These are phyloP conservation scores for Fusarium compactum DNA, from an alignment of 2,329 filamentous ascomycete genomes.

Conservation along the genomic window DNA sequence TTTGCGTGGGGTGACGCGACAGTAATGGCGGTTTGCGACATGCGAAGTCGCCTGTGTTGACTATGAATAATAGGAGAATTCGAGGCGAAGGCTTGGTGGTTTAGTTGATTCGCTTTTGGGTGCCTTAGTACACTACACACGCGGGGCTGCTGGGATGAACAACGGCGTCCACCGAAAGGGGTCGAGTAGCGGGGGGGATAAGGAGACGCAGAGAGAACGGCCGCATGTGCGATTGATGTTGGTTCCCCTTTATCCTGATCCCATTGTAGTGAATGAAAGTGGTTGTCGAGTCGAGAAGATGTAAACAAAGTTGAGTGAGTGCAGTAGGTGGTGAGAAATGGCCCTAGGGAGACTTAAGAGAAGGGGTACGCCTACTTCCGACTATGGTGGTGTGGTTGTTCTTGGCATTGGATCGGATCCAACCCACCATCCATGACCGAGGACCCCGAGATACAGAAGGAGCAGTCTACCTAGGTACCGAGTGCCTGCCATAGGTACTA, in stretches of 20 bases:
- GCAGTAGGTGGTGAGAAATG: neutral
- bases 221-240: conserved; percentile 13
- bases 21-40: conserved; percentile 36
- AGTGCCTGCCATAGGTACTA: neutral
- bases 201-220: neutral
- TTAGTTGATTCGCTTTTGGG: conserved; percentile 20
- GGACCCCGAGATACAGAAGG: neutral
- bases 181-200: conserved; percentile 16
- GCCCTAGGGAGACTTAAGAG: neutral
- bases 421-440: neutral
- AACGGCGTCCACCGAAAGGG: conserved; percentile 40
- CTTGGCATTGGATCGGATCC: neutral
- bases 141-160: conserved; percentile 22
- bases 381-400: conserved; percentile 9
- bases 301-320: neutral
- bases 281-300: conserved; percentile 3
- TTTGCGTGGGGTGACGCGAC: conserved; percentile 37
- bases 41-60: conserved; percentile 14
- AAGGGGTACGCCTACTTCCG: conserved; percentile 1
- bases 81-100: conserved; percentile 12
- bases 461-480: neutral
- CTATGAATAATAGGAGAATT: conserved; percentile 17
- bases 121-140: conserved; percentile 29
- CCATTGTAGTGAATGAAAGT: conserved; percentile 23
- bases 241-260: conserved; percentile 24